These are phyloP conservation scores for Thelonectria olida DNA, from an alignment of 2,329 filamentous ascomycete species.

Conservation along the genomic window DNA sequence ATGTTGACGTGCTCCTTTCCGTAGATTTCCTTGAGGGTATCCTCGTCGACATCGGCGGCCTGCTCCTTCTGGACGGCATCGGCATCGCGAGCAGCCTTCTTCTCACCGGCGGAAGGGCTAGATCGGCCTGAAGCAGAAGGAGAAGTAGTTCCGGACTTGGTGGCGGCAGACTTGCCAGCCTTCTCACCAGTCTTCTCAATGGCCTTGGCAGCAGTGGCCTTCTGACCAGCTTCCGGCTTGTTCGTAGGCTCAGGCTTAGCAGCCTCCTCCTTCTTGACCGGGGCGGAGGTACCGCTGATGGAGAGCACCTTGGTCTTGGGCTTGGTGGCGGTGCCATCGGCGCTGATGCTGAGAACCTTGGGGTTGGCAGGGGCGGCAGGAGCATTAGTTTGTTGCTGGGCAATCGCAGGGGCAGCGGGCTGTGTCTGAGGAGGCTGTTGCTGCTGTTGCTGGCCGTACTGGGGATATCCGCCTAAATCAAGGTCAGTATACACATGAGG, in stretches of 20 bases:
- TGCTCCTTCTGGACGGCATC: conserved; percentile 88
- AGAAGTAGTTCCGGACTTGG: conserved; percentile 75
- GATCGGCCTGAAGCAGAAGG: conserved; percentile 83
- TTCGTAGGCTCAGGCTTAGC: conserved; percentile 58
- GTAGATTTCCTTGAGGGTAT: conserved; percentile 91
- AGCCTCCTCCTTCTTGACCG: conserved; percentile 55
- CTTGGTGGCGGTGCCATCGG: conserved; percentile 63
- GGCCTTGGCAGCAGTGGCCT: conserved; percentile 87
- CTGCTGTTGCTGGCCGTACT: conserved; percentile 57
- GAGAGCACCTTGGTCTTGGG: conserved; percentile 59
- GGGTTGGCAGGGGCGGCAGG: conserved; percentile 56
- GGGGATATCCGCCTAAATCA: conserved; percentile 59
- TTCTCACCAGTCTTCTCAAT: conserved; percentile 88
- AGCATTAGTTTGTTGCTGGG: conserved; percentile 39
- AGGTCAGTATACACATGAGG: conserved; percentile 25
- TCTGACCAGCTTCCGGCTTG: conserved; percentile 76
- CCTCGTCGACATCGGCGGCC: conserved; percentile 74
- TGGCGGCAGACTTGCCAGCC: conserved; percentile 53
- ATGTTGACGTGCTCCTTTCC: conserved; percentile 95
- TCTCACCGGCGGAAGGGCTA: conserved; percentile 75
- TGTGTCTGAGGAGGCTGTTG: conserved; percentile 48
- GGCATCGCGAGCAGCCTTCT: conserved; percentile 69
- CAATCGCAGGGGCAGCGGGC: conserved; percentile 33
- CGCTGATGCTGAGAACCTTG: conserved; percentile 77
- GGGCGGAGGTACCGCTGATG: conserved; percentile 47